These are phyloP conservation scores for Solanum chacoense DNA, from an alignment of 305 asterid species.

Conservation along the genomic window DNA sequence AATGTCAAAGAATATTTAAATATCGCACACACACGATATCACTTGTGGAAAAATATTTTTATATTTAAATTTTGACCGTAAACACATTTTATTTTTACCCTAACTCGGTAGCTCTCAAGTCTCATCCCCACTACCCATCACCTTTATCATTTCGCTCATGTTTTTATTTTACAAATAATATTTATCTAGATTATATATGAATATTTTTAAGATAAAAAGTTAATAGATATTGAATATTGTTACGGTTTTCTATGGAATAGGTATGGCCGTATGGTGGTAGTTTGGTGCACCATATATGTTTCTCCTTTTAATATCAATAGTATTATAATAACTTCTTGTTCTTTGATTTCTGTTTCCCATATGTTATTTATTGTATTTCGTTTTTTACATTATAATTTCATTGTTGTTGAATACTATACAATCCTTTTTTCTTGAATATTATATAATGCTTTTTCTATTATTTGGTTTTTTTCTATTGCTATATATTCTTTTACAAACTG, in stretches of 20 bases:
- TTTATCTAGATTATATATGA: too few species aligned
- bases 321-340: not conserved
- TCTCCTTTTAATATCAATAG: not conserved
- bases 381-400: not conserved
- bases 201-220: too few species aligned
- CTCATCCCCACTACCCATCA: too few species aligned
- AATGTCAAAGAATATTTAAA: not conserved
- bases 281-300: not conserved
- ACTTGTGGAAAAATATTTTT: too few species aligned
- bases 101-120: too few species aligned
- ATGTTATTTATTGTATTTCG: rapidly evolving
- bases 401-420: too few species aligned
- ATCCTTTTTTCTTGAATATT: not conserved
- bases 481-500: not conserved
- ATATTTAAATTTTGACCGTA: rapidly evolving
- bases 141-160: too few species aligned
- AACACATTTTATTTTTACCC: too few species aligned
- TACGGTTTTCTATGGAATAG: not conserved
- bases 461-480: not conserved
- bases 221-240: too few species aligned
- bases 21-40: not conserved
- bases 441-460: not conserved
- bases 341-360: not conserved
- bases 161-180: too few species aligned
- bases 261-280: not conserved